Conservation (phyloP, 1,284 basidiomycete genomes). For the Chiua sp. region DNA sequence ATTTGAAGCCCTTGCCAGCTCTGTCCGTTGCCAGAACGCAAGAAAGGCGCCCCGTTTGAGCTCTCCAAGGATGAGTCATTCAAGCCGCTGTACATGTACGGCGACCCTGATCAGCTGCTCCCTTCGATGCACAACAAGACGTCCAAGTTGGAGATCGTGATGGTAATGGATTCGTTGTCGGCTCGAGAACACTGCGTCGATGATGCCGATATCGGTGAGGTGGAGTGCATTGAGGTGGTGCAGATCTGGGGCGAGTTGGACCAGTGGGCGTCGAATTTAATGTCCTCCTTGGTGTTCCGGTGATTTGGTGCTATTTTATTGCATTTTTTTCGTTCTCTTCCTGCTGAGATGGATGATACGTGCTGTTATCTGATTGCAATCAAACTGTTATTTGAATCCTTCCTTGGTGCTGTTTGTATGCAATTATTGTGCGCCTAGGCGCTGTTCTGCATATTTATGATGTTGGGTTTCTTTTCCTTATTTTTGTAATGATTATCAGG, state of each 20-base stretch:
- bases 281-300: slow-evolving; percentile 27
- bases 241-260: slow-evolving; percentile 45
- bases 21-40: slow-evolving; percentile 49
- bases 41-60: slow-evolving; percentile 47
- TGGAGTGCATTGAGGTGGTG: slow-evolving; percentile 33
- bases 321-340: slow-evolving; percentile 1
- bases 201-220: slow-evolving; percentile 44
- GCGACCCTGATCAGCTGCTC: slow-evolving; percentile 70
- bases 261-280: slow-evolving; percentile 50
- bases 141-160: slow-evolving; percentile 75
- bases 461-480: too few species aligned
- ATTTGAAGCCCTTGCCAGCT: slow-evolving; percentile 85
- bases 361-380: neutral
- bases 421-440: too few species aligned
- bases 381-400: too few species aligned
- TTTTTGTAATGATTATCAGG: too few species aligned
- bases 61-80: slow-evolving; percentile 35
- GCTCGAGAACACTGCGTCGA: slow-evolving; percentile 79
- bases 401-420: too few species aligned
- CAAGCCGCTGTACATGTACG: slow-evolving; percentile 50
- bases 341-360: neutral
- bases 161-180: slow-evolving; percentile 49
- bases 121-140: slow-evolving; percentile 78
- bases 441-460: too few species aligned
- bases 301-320: too few species aligned